Evolutionary conservation across 345 rosid species (phyloP).

Genomic region (Populus deltoides): DNA sequence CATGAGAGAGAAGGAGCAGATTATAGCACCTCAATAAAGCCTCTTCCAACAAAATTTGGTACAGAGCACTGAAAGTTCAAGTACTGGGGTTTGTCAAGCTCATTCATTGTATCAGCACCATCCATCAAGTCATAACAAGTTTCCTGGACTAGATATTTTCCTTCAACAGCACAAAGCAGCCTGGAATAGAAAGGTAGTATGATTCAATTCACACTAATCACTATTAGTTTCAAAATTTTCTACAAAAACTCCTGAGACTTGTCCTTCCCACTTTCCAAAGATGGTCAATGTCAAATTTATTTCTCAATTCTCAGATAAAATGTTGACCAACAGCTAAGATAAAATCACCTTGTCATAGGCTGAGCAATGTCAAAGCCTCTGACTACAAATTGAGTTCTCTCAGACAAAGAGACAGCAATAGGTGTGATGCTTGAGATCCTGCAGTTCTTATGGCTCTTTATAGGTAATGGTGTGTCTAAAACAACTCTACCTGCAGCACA

Average conservation of each 20-base stretch:
- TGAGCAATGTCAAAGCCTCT: slow-evolving; percentile 70
- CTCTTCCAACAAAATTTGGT: slow-evolving; percentile 65
- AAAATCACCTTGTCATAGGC: slow-evolving; percentile 57
- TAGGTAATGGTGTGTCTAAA: slow-evolving; percentile 62
- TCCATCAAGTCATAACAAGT: slow-evolving; percentile 40
- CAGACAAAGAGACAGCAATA: slow-evolving; percentile 61
- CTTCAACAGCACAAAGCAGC: slow-evolving; percentile 90
- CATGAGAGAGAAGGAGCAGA: slow-evolving; percentile 4
- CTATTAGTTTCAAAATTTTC: not conserved
- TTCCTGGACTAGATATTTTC: slow-evolving; percentile 75
- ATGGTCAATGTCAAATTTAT: not conserved
- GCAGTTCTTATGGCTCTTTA: slow-evolving; percentile 49
- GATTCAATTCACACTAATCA: not conserved
- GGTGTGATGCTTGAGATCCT: slow-evolving; percentile 69
- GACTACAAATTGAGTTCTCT: slow-evolving; percentile 57
- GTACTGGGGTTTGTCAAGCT: slow-evolving; percentile 53
- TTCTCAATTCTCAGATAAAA: not conserved
- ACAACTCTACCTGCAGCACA: slow-evolving; percentile 56
- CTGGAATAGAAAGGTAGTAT: slow-evolving; percentile 36
- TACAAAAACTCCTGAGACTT: not conserved
- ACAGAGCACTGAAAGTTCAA: slow-evolving; percentile 62
- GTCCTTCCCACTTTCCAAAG: not conserved
- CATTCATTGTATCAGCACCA: slow-evolving; percentile 39
- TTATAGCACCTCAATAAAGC: slow-evolving; percentile 78
- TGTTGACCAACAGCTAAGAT: not conserved